Evolutionary conservation across 2,329 filamentous ascomycete species (phyloP).

Genomic region (Fusarium coicis): DNA sequence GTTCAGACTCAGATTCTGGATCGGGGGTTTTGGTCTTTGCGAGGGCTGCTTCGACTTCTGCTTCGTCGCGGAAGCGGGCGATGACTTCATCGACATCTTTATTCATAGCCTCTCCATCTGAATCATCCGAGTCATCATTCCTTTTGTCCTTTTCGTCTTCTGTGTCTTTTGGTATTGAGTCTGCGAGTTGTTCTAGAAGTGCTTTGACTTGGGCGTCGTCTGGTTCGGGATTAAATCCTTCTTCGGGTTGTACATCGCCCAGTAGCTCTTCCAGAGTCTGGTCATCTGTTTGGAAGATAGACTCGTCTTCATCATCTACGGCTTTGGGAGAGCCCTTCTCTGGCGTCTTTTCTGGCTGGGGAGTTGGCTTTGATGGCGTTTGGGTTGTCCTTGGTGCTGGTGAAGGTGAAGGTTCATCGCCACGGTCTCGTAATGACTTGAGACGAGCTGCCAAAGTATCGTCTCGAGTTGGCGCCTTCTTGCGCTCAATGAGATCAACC

Average conservation of each 20-base stretch:
- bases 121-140: conserved; percentile 53
- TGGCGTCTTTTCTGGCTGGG: neutral
- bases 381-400: conserved; percentile 9
- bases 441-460: conserved; percentile 64
- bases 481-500: conserved; percentile 55
- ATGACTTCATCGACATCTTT: conserved; percentile 58
- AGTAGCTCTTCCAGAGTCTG: conserved; percentile 64
- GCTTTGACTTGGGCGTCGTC: conserved; percentile 50
- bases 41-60: conserved; percentile 48
- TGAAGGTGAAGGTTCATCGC: conserved; percentile 45
- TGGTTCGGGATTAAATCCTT: conserved; percentile 38
- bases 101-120: conserved; percentile 62
- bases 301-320: conserved; percentile 51
- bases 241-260: conserved; percentile 53
- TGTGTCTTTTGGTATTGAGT: conserved; percentile 47
- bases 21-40: conserved; percentile 17
- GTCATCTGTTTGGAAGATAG: conserved; percentile 61
- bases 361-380: neutral
- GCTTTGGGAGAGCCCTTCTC: neutral
- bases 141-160: neutral
- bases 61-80: conserved; percentile 59
- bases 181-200: conserved; percentile 52
- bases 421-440: conserved; percentile 59
- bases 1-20: conserved; percentile 20
- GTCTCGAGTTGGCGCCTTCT: conserved; percentile 57